A percentile compares a stretch with the other conserved stretches of the same genome.
These are phyloP conservation scores for Miamiensis avidus DNA, from an alignment of 169 alveolate genomes.

Conservation along the genomic window DNA sequence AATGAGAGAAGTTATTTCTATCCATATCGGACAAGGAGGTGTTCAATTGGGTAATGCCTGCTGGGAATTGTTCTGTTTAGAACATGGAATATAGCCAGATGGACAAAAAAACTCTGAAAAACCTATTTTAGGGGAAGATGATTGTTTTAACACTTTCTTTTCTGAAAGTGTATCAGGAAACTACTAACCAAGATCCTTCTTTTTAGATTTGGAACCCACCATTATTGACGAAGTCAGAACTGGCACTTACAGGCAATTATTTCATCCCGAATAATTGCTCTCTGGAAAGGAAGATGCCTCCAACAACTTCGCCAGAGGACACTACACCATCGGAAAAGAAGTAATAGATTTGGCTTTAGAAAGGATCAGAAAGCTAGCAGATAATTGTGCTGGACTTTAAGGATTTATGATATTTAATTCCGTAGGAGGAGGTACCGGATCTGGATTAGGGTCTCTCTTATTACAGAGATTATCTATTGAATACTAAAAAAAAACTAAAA, in stretches of 20 bases:
- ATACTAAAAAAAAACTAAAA: conserved; percentile 94
- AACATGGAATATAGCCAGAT: conserved; percentile 75
- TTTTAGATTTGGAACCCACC: conserved; percentile 97
- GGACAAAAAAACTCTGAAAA: conserved; percentile 65
- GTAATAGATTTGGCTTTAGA: conserved; percentile 94
- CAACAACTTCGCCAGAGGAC: conserved; percentile 97
- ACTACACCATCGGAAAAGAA: conserved; percentile 96
- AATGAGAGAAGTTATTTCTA: conserved; percentile 79
- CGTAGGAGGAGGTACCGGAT: conserved; percentile 99
- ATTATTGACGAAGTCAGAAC: conserved; percentile 97
- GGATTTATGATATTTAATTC: conserved; percentile 98
- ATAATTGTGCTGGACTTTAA: conserved; percentile 97
- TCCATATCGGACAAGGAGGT: conserved; percentile 78
- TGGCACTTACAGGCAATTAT: conserved; percentile 95
- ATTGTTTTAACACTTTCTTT: conserved; percentile 63
- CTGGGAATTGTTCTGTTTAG: conserved; percentile 76
- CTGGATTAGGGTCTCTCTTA: conserved; percentile 97
- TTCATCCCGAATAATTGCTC: conserved; percentile 96
- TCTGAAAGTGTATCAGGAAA: conserved; percentile 65
- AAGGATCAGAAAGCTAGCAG: conserved; percentile 96
- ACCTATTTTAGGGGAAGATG: conserved; percentile 47
- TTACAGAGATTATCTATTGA: conserved; percentile 96
- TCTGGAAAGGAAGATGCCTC: conserved; percentile 99
- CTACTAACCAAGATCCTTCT: conserved; percentile 93
- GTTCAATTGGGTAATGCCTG: conserved; percentile 64